Percentiles rank a stretch among this genome's conserved stretches.
These are phyloP conservation scores for Lagerstroemia speciosa DNA, from an alignment of 345 rosid genomes.

Conservation along the genomic window DNA sequence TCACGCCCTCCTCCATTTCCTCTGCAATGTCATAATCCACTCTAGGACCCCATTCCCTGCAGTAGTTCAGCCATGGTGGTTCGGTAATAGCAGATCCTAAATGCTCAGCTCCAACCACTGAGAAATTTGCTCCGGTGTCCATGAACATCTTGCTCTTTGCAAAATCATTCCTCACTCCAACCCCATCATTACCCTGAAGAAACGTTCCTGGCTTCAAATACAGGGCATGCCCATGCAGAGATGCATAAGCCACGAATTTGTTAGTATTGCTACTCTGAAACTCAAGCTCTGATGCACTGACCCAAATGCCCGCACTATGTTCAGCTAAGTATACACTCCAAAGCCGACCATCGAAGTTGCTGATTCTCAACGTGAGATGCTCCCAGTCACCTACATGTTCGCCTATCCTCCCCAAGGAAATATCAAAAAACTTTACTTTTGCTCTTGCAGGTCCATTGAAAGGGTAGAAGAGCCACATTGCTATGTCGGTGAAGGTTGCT, in stretches of 20 bases:
- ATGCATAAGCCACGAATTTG: constrained; percentile 14
- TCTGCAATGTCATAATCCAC: constrained; percentile 12
- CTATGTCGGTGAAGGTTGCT: constrained; percentile 16
- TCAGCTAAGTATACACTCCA: constrained; percentile 11
- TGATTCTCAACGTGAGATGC: constrained; percentile 18
- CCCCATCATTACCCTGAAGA: constrained; percentile 16
- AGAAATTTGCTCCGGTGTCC: constrained; percentile 9
- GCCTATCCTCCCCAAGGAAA: constrained; percentile 8
- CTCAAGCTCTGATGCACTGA: constrained; percentile 15
- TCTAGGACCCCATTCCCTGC: constrained; percentile 19
- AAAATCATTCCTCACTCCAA: constrained; percentile 15
- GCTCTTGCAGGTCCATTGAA: constrained; percentile 21
- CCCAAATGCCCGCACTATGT: constrained; percentile 14
- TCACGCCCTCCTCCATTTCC: constrained; percentile 9
- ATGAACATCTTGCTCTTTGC: constrained; percentile 10
- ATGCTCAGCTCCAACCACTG: constrained; percentile 11
- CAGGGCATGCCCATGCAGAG: constrained; percentile 17
- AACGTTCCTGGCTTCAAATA: background rate
- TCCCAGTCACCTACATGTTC: constrained; percentile 25
- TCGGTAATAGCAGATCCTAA: constrained; percentile 8
- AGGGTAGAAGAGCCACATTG: constrained; percentile 18
- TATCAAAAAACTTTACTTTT: constrained; percentile 11
- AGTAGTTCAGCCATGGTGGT: constrained; percentile 14
- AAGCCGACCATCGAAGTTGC: constrained; percentile 18
- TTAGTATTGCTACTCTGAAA: constrained; percentile 10